phyloP scores from a whole-genome alignment of 2,329 filamentous ascomycete species.

The Trichoderma pleuroti region DNA sequence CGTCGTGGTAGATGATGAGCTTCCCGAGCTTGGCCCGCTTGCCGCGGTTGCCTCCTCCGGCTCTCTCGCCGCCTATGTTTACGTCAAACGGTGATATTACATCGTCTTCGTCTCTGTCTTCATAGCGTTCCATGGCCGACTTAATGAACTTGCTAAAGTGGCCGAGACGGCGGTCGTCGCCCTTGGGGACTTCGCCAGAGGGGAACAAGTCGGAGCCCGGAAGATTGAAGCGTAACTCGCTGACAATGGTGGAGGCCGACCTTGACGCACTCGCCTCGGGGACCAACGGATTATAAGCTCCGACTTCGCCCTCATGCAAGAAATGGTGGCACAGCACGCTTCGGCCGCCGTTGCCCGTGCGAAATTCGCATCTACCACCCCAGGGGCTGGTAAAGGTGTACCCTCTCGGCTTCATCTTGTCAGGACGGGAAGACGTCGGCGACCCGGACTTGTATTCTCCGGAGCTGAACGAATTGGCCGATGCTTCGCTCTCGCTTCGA shows the following conservation, averaged over 20 bases:
- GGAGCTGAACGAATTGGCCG: slow-evolving; percentile 33
- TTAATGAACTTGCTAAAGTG: slow-evolving; percentile 43
- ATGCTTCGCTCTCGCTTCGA: slow-evolving; percentile 32
- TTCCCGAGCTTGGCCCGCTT: slow-evolving; percentile 92
- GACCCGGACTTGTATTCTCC: slow-evolving; percentile 24
- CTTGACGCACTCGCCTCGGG: slow-evolving; percentile 29
- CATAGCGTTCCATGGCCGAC: slow-evolving; percentile 26
- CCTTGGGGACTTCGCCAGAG: slow-evolving; percentile 32
- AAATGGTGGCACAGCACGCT: slow-evolving; percentile 71
- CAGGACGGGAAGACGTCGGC: background rate
- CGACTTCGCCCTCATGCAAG: slow-evolving; percentile 45
- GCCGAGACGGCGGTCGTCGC: slow-evolving; percentile 37
- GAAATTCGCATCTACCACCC: slow-evolving; percentile 83
- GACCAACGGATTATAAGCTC: slow-evolving; percentile 44
- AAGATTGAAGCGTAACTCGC: slow-evolving; percentile 87
- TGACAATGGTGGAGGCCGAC: slow-evolving; percentile 51
- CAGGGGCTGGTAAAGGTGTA: slow-evolving; percentile 84
- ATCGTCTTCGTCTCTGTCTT: slow-evolving; percentile 40
- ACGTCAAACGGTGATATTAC: slow-evolving; percentile 56
- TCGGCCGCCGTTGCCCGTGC: slow-evolving; percentile 71
- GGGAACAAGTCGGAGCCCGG: slow-evolving; percentile 55
- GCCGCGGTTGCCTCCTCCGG: slow-evolving; percentile 80
- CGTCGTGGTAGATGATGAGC: slow-evolving; percentile 82
- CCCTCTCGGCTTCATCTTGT: slow-evolving; percentile 50
- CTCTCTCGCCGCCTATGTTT: slow-evolving; percentile 74